phyloP scores from a whole-genome alignment of 192 early-diverging fungal genomes.

The Mortierella hygrophila region DNA sequence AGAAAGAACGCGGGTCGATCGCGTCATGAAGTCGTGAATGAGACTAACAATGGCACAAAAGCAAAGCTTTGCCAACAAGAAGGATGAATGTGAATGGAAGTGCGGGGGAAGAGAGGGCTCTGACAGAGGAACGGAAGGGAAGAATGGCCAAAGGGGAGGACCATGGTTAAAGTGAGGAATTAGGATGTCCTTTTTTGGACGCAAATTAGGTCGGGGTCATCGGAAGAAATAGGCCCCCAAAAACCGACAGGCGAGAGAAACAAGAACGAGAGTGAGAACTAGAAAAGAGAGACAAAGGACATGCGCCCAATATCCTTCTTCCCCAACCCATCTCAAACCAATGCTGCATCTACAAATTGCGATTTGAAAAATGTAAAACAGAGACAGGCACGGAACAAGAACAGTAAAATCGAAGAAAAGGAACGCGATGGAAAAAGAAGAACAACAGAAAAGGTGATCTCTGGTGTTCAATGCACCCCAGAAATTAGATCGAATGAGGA shows the following conservation, averaged over 20 bases:
- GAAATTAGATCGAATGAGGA: neutral
- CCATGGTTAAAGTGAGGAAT: neutral
- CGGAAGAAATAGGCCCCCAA: slow-evolving; percentile 24
- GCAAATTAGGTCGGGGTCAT: slow-evolving; percentile 15
- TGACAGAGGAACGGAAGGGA: neutral
- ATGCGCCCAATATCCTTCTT: neutral
- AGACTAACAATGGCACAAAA: neutral
- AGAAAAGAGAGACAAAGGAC: neutral
- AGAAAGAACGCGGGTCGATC: neutral
- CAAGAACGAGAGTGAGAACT: neutral
- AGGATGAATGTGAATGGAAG: neutral
- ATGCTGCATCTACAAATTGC: neutral
- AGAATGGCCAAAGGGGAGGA: neutral
- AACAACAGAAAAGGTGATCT: neutral
- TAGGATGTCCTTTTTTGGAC: slow-evolving; percentile 19
- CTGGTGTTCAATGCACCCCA: neutral
- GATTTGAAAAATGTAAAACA: neutral
- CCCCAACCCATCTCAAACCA: neutral
- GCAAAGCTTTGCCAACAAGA: neutral
- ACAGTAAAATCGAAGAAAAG: neutral
- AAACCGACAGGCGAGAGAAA: neutral
- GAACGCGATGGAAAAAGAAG: neutral
- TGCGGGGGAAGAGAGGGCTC: neutral
- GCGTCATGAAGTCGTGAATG: neutral
- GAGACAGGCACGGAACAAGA: neutral